A percentile compares a stretch with the other conserved stretches of the same genome.
Evolutionary conservation across 345 rosid species (phyloP).

Genomic region (Gossypium australe): DNA sequence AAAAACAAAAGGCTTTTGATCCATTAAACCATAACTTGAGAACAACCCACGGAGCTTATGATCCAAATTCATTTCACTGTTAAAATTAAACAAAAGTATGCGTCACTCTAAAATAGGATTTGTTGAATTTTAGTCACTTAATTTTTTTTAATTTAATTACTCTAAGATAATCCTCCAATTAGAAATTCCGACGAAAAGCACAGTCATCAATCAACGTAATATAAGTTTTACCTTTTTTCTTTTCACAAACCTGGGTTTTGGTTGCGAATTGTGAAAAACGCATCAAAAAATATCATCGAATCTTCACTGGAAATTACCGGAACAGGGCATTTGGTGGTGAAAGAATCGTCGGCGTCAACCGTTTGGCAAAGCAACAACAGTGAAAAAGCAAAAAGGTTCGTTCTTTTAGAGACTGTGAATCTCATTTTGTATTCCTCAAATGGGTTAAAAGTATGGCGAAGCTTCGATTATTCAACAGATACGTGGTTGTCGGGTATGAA

Average conservation of each 20-base stretch:
- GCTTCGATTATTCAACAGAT: slow-evolving; percentile 54
- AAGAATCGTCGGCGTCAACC: slow-evolving; percentile 23
- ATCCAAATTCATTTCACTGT: no score
- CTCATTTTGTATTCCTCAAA: slow-evolving; percentile 31
- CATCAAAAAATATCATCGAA: slow-evolving; percentile 19
- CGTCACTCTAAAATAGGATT: no score
- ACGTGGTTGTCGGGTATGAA: slow-evolving; percentile 61
- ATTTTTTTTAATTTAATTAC: no score
- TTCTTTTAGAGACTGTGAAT: slow-evolving; percentile 44
- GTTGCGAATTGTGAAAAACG: slow-evolving; percentile 16
- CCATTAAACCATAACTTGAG: background rate
- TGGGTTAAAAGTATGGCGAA: slow-evolving; percentile 39
- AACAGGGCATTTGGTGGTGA: slow-evolving; percentile 32
- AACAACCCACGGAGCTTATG: background rate
- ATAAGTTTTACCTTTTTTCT: no score
- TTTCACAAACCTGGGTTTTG: slow-evolving; percentile 30
- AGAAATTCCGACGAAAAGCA: no score
- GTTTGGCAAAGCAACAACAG: slow-evolving; percentile 42
- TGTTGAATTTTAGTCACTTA: no score
- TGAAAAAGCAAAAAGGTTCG: slow-evolving; percentile 17
- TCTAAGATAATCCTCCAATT: no score
- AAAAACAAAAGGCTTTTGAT: background rate
- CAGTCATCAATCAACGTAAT: no score
- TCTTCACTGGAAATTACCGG: slow-evolving; percentile 26
- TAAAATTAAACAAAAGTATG: no score